Evolutionary conservation across 805 yeast species (phyloP).

Genomic region (Zygoascus flipseniorum): DNA sequence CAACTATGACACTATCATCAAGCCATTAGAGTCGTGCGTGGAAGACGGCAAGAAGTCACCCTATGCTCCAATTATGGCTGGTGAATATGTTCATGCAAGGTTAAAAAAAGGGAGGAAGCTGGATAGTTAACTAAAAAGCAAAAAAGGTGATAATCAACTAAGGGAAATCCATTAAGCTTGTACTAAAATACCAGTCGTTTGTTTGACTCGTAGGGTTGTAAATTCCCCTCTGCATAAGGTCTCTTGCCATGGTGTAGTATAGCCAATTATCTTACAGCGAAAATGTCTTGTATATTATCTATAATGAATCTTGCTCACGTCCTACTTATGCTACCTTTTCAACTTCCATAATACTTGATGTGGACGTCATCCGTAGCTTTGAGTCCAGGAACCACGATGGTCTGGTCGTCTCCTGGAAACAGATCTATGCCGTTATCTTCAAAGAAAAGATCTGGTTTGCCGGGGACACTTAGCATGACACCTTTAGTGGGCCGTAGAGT

Average conservation of each 20-base stretch:
- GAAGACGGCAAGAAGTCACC: background rate
- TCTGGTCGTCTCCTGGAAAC: constrained; percentile 31
- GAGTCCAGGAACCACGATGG: constrained; percentile 14
- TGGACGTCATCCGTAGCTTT: constrained; percentile 10
- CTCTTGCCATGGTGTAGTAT: no score
- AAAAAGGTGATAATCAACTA: no score
- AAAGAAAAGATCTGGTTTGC: constrained; percentile 23
- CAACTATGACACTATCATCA: constrained; percentile 6
- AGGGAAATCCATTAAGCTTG: no score
- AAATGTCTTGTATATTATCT: no score
- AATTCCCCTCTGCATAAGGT: no score
- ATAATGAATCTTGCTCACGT: no score
- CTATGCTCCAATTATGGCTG: background rate
- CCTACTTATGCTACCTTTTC: background rate
- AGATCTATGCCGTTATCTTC: constrained; percentile 43
- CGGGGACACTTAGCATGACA: constrained; percentile 28
- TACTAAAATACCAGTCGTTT: no score
- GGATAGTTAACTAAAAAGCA: background rate
- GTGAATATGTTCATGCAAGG: constrained; percentile 29
- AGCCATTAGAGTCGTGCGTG: background rate
- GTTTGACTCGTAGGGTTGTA: no score
- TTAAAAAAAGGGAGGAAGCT: background rate
- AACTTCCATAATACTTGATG: constrained; percentile 10
- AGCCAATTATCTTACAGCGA: no score
- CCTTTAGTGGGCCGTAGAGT: constrained; percentile 39